phyloP scores from a whole-genome alignment of 257 asterid genomes.

The Penstemon eatonii region DNA sequence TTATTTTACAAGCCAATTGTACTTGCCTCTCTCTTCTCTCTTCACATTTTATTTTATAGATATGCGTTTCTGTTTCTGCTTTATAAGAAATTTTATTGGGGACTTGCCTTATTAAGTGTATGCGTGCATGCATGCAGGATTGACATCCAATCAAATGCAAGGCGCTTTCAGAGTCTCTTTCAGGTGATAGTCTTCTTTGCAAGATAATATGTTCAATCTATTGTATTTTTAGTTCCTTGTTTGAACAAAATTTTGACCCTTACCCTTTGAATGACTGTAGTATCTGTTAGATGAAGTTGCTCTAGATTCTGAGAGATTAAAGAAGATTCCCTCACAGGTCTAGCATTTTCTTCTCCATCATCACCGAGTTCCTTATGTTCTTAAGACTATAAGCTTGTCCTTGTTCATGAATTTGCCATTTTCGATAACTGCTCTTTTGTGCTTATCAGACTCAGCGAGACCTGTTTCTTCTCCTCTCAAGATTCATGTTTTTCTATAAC shows the following conservation, averaged over 20 bases:
- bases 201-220: constrained; percentile 8
- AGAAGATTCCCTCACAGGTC: constrained; percentile 88
- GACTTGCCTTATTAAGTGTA: constrained; percentile 10
- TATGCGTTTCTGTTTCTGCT: background rate
- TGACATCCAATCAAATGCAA: constrained; percentile 85
- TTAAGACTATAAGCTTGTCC: constrained; percentile 16
- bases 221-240: background rate
- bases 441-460: constrained; percentile 73
- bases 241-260: constrained; percentile 13
- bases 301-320: constrained; percentile 60
- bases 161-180: constrained; percentile 85
- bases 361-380: background rate
- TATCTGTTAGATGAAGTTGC: constrained; percentile 92
- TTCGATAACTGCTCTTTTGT: constrained; percentile 24
- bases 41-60: background rate
- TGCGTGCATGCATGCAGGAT: constrained; percentile 56
- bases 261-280: constrained; percentile 40
- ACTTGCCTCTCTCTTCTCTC: too few species aligned
- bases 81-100: background rate
- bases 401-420: constrained; percentile 5
- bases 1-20: too few species aligned
- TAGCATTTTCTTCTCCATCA: constrained; percentile 20
- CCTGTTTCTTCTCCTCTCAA: constrained; percentile 79
- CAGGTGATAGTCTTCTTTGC: constrained; percentile 46
- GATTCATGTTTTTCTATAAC: constrained; percentile 71